Percentiles rank a stretch among this genome's conserved stretches.
Evolutionary conservation across 257 asterid species (phyloP).

Genomic region (Penstemon eatonii): DNA sequence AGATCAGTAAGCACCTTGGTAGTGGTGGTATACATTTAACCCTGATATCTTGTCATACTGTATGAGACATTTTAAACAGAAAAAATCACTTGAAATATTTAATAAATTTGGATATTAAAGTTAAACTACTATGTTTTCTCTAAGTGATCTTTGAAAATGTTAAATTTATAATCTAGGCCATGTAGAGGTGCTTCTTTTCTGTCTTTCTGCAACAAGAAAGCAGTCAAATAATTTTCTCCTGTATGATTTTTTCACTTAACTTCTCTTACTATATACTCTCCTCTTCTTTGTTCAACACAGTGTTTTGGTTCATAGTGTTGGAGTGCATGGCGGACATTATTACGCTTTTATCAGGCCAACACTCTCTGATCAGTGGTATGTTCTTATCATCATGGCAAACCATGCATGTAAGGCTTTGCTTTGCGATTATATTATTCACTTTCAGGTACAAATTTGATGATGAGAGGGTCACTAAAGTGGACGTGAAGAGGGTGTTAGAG

Average conservation of each 20-base stretch:
- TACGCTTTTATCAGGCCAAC: constrained; percentile 97
- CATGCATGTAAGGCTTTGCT: not conserved
- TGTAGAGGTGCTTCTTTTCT: too few species aligned
- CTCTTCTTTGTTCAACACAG: constrained; percentile 44
- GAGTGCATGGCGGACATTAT: constrained; percentile 97
- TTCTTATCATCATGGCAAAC: not conserved
- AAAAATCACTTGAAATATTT: too few species aligned
- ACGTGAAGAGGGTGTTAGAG: constrained; percentile 57
- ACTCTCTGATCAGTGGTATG: constrained; percentile 85
- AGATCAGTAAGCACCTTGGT: too few species aligned
- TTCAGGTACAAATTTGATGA: constrained; percentile 71
- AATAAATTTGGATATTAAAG: too few species aligned
- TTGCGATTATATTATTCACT: not conserved
- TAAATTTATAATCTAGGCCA: too few species aligned
- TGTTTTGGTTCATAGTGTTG: constrained; percentile 98
- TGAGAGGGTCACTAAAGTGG: constrained; percentile 69
- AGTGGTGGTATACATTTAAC: too few species aligned
- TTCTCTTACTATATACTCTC: constrained; percentile 15
- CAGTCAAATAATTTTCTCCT: not conserved
- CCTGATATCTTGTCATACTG: too few species aligned
- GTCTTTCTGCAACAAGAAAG: too few species aligned
- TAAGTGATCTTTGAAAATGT: too few species aligned
- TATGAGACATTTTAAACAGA: too few species aligned
- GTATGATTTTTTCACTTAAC: not conserved
- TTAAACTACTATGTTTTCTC: too few species aligned